Base-by-base conservation (phyloP, 331 rosid species). In the Quercus phellos region DNA sequence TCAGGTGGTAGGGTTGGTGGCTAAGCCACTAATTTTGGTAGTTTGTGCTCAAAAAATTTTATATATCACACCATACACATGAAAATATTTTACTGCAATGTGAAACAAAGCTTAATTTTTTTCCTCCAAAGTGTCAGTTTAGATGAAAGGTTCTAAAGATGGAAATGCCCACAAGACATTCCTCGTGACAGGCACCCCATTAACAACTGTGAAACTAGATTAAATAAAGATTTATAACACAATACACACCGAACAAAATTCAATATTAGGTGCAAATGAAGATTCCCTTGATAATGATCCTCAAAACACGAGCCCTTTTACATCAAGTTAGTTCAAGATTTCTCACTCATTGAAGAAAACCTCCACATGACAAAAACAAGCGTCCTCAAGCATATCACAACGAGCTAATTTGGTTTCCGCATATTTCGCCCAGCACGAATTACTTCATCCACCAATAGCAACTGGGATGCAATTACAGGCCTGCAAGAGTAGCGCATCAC, bases 361-460 rank as follows among this genome's bases (percentile, higher is more conserved):
- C 38, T 19, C 79, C 79, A 70, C 46, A 16, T 21, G 72, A 29
- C 71, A 63, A 43, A 75, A 24, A 66, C 1, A 27, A 42, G n/a
- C 0, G 17, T n/a, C 51, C 55, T 26, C 35, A 18, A 66, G 51
- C 19, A 66, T 34, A 32, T 66, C 46, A 18, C 3, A 32, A 79
- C 34, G 66, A 59, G 29, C 79, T 90, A 94, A 12, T 34, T 88
- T 55, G 99, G 99, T 82, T 92, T 94, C 77, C 98, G 77, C 98
- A 94, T 94, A 66, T 94, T 94, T 4, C 94, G 94, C 55, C 99
- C 99, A 19, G 98, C 99, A 29, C 99, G 97, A 70, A 94, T 92
- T 16, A 94, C 97, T 89, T 94, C 99, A 70, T 94, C 99, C 54
- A 94, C 99, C 90, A 94, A 79, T 56, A 94, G 88, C 87, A 94